These are phyloP conservation scores for Ogataea zsoltii DNA, from an alignment of 805 yeast species.

Conservation along the genomic window DNA sequence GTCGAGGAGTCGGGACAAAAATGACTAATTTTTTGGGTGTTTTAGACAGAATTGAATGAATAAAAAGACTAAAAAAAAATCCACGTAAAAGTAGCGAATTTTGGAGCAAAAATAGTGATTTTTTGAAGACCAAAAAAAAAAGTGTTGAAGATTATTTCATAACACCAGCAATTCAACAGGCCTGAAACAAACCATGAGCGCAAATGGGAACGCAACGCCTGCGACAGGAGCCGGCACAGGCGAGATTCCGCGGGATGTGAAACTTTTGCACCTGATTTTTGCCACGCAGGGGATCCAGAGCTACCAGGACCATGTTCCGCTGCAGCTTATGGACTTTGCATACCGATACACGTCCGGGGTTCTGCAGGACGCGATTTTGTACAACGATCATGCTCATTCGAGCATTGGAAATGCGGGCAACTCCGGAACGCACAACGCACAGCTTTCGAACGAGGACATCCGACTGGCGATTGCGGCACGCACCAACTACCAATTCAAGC, in stretches of 20 bases:
- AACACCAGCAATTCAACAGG: too few species aligned
- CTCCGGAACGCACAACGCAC: conserved; percentile 39
- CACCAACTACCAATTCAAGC: conserved; percentile 94
- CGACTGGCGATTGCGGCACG: conserved; percentile 91
- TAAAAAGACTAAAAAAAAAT: not conserved
- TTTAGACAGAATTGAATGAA: not conserved
- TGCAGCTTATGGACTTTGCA: conserved; percentile 97
- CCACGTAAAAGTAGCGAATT: too few species aligned
- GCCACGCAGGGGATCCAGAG: conserved; percentile 92
- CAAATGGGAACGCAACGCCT: not conserved
- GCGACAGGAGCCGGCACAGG: not conserved
- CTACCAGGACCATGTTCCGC: conserved; percentile 94
- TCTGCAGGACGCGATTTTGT: conserved; percentile 83
- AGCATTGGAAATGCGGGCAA: conserved; percentile 40
- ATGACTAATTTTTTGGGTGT: too few species aligned
- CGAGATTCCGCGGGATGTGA: conserved; percentile 81
- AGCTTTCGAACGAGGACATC: conserved; percentile 83
- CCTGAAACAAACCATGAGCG: too few species aligned
- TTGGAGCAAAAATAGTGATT: too few species aligned
- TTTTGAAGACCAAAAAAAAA: too few species aligned
- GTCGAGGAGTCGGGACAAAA: not conserved
- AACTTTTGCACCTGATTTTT: conserved; percentile 82
- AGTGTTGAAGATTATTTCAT: too few species aligned
- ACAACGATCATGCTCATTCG: conserved; percentile 75
- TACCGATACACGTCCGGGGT: conserved; percentile 84